Evolutionary conservation across 129 eudicot genomes (phyloP).

Genomic region (Logfia minima): DNA sequence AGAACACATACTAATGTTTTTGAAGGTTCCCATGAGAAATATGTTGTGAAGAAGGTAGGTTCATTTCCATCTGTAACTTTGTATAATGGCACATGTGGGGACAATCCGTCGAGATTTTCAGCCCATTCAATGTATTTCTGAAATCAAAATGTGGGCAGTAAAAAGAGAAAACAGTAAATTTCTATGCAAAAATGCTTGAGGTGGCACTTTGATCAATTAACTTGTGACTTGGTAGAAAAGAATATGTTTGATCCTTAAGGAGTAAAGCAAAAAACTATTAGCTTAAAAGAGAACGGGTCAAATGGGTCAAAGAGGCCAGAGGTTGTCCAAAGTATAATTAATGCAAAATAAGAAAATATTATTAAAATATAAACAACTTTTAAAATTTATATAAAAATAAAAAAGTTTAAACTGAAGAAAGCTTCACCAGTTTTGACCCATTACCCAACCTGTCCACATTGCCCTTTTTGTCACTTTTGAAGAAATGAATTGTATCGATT

Average conservation of each 20-base stretch:
- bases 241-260: no score
- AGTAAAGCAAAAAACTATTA: no score
- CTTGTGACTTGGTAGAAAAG: no score
- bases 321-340: neutral
- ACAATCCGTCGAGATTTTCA: slow-evolving; percentile 69
- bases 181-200: no score
- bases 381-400: neutral
- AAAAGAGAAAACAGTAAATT: neutral
- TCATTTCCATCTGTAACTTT: slow-evolving; percentile 85
- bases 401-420: neutral
- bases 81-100: slow-evolving; percentile 76
- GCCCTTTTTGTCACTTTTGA: neutral
- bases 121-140: slow-evolving; percentile 91
- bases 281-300: neutral
- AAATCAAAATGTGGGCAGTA: slow-evolving; percentile 14
- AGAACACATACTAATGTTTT: slow-evolving; percentile 69
- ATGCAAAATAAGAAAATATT: neutral
- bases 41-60: slow-evolving; percentile 89
- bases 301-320: neutral
- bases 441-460: slow-evolving; percentile 4
- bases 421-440: neutral
- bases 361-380: neutral
- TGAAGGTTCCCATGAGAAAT: slow-evolving; percentile 90
- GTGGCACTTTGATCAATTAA: no score
- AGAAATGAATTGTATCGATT: neutral